Evolutionary conservation across 2,329 filamentous ascomycete species (phyloP).

Genomic region (Neoscytalidium dimidiatum): DNA sequence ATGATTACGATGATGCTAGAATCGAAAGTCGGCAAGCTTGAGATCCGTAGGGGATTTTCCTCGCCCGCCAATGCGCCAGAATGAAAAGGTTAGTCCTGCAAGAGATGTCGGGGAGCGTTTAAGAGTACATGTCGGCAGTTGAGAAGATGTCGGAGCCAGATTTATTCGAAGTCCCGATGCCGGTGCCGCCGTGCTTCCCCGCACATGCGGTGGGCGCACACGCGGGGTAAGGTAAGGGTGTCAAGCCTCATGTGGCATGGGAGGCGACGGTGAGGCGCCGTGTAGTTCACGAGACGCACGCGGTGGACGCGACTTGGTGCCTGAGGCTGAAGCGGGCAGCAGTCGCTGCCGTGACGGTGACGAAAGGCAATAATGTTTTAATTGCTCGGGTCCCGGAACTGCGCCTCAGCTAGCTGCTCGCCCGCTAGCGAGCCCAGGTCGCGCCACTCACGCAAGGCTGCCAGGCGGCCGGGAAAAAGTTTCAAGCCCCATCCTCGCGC

Average conservation of each 20-base stretch:
- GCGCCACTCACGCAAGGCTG: constrained; percentile 5
- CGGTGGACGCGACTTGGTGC: not conserved
- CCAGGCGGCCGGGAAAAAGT: not conserved
- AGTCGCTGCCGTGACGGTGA: not conserved
- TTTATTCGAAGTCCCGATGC: not conserved
- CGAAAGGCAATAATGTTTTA: not conserved
- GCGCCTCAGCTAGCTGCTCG: not conserved
- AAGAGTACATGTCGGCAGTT: not conserved
- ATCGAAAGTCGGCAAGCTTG: not conserved
- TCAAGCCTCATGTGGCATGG: not conserved
- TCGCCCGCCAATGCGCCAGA: not conserved
- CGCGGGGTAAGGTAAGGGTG: constrained; percentile 2
- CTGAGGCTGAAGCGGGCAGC: not conserved
- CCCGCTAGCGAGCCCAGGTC: not conserved
- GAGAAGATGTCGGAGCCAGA: constrained; percentile 2
- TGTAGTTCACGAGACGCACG: not conserved
- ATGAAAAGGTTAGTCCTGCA: not conserved
- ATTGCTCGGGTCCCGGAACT: not conserved
- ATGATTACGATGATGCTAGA: not conserved
- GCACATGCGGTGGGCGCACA: not conserved
- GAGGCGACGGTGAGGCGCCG: not conserved
- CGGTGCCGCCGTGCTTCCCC: constrained; percentile 5
- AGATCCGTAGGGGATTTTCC: not conserved
- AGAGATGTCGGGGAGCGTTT: not conserved
- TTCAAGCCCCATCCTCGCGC: not conserved